These are phyloP conservation scores for Tremella yokohamensis DNA, from an alignment of 768 basidiomycete species.

Conservation along the genomic window DNA sequence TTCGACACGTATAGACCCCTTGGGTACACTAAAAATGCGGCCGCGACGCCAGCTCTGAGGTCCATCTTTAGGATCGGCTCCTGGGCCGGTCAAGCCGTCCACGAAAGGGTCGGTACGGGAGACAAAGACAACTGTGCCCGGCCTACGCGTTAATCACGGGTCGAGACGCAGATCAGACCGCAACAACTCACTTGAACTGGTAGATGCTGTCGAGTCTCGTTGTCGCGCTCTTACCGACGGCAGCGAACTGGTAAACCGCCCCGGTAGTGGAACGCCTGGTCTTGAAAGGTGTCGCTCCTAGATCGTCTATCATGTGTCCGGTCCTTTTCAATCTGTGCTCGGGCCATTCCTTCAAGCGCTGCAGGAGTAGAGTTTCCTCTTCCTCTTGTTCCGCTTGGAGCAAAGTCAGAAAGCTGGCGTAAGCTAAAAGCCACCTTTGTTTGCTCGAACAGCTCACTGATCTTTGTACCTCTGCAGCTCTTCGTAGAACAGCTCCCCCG, in stretches of 20 bases:
- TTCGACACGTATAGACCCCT: slow-evolving; percentile 29
- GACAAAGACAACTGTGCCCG: slow-evolving; percentile 55
- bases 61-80: slow-evolving; percentile 6
- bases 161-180: neutral
- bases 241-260: slow-evolving; percentile 56
- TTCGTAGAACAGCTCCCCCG: slow-evolving; percentile 47
- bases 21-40: slow-evolving; percentile 23
- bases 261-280: neutral
- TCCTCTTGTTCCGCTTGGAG: slow-evolving; percentile 63
- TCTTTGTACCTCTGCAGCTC: slow-evolving; percentile 40
- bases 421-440: neutral
- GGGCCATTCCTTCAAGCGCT: slow-evolving; percentile 69
- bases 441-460: slow-evolving; percentile 42
- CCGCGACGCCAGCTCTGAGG: slow-evolving; percentile 19
- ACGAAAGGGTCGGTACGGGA: slow-evolving; percentile 61
- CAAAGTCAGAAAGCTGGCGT: slow-evolving; percentile 56
- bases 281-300: slow-evolving; percentile 53
- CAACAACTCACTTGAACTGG: slow-evolving; percentile 63
- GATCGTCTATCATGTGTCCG: slow-evolving; percentile 67
- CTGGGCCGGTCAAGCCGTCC: slow-evolving; percentile 59
- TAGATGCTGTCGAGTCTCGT: slow-evolving; percentile 50
- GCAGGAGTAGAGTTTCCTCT: slow-evolving; percentile 60
- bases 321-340: slow-evolving; percentile 61
- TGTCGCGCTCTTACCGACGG: slow-evolving; percentile 54
- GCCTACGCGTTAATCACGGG: slow-evolving; percentile 5